These are phyloP conservation scores for Somion occarium DNA, from an alignment of 1,284 basidiomycete species.

Conservation along the genomic window DNA sequence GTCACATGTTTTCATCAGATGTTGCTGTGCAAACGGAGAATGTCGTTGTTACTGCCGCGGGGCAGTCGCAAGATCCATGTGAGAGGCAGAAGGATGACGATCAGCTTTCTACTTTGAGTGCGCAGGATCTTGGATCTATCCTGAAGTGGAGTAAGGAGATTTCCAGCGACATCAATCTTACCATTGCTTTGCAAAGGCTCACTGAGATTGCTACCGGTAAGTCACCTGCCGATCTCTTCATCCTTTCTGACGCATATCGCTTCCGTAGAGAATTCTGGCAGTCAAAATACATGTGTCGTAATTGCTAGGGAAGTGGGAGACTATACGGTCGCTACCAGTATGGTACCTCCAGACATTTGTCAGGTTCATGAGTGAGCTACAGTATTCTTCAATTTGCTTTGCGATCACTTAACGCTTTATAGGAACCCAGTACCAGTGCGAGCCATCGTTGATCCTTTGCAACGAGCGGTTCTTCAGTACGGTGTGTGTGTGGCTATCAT, in stretches of 20 bases:
- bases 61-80: constrained; percentile 27
- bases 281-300: constrained; percentile 62
- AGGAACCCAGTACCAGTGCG: constrained; percentile 60
- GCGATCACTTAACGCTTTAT: background rate
- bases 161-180: constrained; percentile 65
- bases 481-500: constrained; percentile 40
- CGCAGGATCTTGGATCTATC: constrained; percentile 56
- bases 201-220: constrained; percentile 66
- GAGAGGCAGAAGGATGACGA: constrained; percentile 42
- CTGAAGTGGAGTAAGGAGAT: constrained; percentile 71
- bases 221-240: constrained; percentile 6
- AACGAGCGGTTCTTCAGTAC: constrained; percentile 60
- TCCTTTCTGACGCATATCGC: background rate
- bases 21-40: constrained; percentile 61
- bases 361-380: constrained; percentile 58
- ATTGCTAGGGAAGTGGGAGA: constrained; percentile 65
- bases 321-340: constrained; percentile 63
- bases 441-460: constrained; percentile 53
- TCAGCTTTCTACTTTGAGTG: constrained; percentile 41
- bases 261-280: constrained; percentile 54
- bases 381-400: background rate
- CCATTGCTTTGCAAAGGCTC: constrained; percentile 53
- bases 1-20: constrained; percentile 52
- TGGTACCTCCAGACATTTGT: constrained; percentile 53
- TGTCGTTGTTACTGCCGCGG: constrained; percentile 31